These are phyloP conservation scores for Nicotiana otophora DNA, from an alignment of 257 asterid species.

Conservation along the genomic window DNA sequence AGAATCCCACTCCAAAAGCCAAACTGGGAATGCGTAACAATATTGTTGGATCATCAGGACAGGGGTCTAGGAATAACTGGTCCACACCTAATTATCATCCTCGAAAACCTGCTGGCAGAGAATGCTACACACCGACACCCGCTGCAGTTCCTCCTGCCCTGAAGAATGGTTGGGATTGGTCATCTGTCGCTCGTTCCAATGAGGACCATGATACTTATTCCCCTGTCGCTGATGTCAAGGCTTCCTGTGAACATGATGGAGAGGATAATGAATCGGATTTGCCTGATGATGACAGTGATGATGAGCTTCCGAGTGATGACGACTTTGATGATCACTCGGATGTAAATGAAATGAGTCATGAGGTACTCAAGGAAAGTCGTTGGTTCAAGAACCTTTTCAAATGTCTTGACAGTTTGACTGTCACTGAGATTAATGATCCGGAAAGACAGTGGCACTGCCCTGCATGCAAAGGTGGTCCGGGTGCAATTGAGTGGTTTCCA, in stretches of 20 bases:
- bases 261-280: not conserved
- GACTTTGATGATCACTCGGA: conserved; percentile 39
- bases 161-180: too few species aligned
- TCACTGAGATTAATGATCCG: conserved; percentile 46
- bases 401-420: conserved; percentile 33
- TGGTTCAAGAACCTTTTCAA: conserved; percentile 49
- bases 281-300: conserved; percentile 36
- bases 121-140: too few species aligned
- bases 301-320: conserved; percentile 44
- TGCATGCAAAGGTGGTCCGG: conserved; percentile 64
- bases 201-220: not conserved
- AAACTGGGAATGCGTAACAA: conserved; percentile 31
- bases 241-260: not conserved
- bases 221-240: not conserved
- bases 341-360: conserved; percentile 48
- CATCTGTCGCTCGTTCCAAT: too few species aligned
- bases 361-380: conserved; percentile 35
- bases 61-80: too few species aligned
- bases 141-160: too few species aligned
- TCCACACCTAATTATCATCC: too few species aligned
- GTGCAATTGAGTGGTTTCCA: conserved; percentile 60
- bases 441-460: conserved; percentile 69
- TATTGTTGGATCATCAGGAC: conserved; percentile 27
- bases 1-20: conserved; percentile 25
- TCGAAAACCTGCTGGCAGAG: too few species aligned